Conservation (phyloP, 2,329 filamentous ascomycete species). For the Colletotrichum godetiae region DNA sequence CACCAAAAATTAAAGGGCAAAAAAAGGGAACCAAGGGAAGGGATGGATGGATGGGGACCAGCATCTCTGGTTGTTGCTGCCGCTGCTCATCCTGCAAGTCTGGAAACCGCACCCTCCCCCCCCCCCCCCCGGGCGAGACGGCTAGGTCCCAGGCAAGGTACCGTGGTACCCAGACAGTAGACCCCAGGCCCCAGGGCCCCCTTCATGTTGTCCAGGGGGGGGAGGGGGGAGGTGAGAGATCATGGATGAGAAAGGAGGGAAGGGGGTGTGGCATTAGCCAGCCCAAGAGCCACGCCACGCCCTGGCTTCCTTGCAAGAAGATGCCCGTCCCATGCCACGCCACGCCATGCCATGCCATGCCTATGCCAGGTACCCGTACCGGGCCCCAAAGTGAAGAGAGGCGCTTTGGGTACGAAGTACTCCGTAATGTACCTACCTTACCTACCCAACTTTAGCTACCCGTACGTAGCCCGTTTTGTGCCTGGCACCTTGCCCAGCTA, state of each 20-base stretch:
- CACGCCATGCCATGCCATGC: conserved; percentile 22
- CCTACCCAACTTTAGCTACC: background rate
- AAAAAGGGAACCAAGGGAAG: conserved; percentile 28
- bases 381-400: conserved; percentile 2
- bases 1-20: conserved; percentile 32
- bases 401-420: background rate
- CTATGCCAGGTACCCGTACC: conserved; percentile 34
- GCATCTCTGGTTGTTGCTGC: conserved; percentile 9
- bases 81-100: conserved; percentile 4
- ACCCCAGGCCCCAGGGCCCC: conserved; percentile 11
- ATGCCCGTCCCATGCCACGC: conserved; percentile 6
- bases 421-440: background rate
- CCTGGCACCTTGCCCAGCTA: background rate
- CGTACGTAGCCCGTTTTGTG: background rate
- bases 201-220: conserved; percentile 24
- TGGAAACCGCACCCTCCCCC: conserved; percentile 23
- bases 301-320: conserved; percentile 12
- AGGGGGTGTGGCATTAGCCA: conserved; percentile 24
- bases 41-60: conserved; percentile 1
- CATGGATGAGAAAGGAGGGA: background rate
- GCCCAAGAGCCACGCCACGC: conserved; percentile 2
- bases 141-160: conserved; percentile 16
- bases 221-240: background rate
- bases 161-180: background rate
- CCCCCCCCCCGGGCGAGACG: conserved; percentile 15